Percentiles rank a stretch among this genome's conserved stretches.
phyloP scores from a whole-genome alignment of 176 grass and related monocot genomes.

The Hsuehochloa calcarea region DNA sequence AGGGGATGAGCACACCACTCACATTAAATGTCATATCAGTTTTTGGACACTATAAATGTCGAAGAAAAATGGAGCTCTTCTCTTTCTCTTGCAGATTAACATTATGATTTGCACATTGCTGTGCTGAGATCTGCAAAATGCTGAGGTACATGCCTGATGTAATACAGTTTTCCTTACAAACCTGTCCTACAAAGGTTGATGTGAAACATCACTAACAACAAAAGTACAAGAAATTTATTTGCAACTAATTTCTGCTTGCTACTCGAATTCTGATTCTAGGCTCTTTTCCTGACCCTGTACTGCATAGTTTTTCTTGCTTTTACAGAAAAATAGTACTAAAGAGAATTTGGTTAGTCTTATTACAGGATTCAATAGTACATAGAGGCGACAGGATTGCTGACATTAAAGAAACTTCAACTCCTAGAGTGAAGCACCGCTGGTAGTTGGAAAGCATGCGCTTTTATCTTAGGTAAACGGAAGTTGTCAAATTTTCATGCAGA shows the following conservation, averaged over 20 bases:
- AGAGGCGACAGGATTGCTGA: slow-evolving; percentile 35
- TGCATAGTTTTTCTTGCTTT: neutral
- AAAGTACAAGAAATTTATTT: neutral
- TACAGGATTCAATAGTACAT: slow-evolving; percentile 24
- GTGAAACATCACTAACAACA: neutral
- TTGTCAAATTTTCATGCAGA: neutral
- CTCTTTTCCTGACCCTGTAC: neutral
- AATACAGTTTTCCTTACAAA: neutral
- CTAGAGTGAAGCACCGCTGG: slow-evolving; percentile 29
- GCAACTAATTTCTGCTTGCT: neutral
- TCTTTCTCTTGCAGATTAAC: neutral
- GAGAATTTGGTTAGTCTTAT: neutral
- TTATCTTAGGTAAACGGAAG: slow-evolving; percentile 51
- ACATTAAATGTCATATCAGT: neutral
- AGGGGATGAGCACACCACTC: too few relatives aligned
- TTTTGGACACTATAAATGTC: neutral
- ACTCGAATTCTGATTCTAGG: neutral
- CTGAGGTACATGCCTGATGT: neutral
- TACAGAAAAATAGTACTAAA: neutral
- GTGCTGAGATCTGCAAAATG: neutral
- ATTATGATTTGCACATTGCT: neutral
- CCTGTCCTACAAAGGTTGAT: neutral
- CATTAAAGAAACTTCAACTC: slow-evolving; percentile 31
- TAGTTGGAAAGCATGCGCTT: slow-evolving; percentile 75
- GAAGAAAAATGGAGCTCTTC: neutral